Evolutionary conservation across 805 yeast genomes (phyloP).

Genomic region (Debaryomyces castellii): DNA sequence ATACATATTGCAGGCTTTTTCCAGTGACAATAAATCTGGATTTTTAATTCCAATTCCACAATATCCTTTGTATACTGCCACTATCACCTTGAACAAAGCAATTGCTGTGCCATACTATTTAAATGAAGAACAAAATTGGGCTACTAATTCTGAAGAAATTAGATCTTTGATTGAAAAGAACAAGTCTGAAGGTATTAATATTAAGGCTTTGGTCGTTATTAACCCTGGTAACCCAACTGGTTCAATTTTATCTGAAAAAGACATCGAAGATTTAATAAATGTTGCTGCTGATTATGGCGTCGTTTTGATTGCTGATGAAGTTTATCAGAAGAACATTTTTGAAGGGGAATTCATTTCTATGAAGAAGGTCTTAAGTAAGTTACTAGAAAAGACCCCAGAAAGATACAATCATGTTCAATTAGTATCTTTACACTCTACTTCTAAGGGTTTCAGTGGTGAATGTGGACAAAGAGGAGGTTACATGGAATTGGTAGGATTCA

Average conservation of each 20-base stretch:
- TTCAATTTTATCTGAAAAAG: slow-evolving; percentile 62
- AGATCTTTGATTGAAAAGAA: slow-evolving; percentile 52
- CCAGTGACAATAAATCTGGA: slow-evolving; percentile 68
- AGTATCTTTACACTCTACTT: slow-evolving; percentile 94
- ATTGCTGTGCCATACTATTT: slow-evolving; percentile 83
- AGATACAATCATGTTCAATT: slow-evolving; percentile 72
- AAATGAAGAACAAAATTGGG: slow-evolving; percentile 82
- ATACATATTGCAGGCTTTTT: slow-evolving; percentile 67
- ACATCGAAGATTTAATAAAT: slow-evolving; percentile 68
- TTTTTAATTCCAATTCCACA: slow-evolving; percentile 95
- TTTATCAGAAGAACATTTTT: slow-evolving; percentile 91
- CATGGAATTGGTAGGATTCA: slow-evolving; percentile 88
- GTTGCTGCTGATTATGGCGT: slow-evolving; percentile 84
- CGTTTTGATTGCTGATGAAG: slow-evolving; percentile 95
- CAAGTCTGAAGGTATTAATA: slow-evolving; percentile 50
- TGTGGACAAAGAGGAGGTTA: slow-evolving; percentile 99
- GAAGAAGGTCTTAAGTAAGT: slow-evolving; percentile 70
- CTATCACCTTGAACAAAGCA: slow-evolving; percentile 79
- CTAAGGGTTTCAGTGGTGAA: slow-evolving; percentile 97
- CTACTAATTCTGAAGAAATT: slow-evolving; percentile 69
- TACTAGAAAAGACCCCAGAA: slow-evolving; percentile 55
- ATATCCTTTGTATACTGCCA: slow-evolving; percentile 96
- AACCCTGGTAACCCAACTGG: slow-evolving; percentile 99
- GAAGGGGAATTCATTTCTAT: slow-evolving; percentile 79
- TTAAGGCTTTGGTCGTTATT: slow-evolving; percentile 84